Conservation (phyloP, 2,329 filamentous ascomycete genomes). For the Daldinia sp. region DNA sequence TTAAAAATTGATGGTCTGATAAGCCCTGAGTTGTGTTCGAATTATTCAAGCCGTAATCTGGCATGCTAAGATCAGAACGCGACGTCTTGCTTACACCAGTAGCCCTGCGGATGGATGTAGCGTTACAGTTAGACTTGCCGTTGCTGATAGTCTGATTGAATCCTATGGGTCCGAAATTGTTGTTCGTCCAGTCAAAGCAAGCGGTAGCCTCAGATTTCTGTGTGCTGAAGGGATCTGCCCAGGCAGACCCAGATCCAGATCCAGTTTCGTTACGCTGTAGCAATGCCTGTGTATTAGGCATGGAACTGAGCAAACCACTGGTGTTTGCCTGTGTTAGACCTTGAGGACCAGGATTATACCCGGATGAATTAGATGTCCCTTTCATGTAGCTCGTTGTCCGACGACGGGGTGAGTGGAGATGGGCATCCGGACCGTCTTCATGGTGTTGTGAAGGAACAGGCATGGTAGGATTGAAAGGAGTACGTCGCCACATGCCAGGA, state of each 20-base stretch:
- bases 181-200: slow-evolving; percentile 49
- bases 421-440: slow-evolving; percentile 65
- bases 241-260: slow-evolving; percentile 38
- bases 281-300: slow-evolving; percentile 49
- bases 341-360: slow-evolving; percentile 32
- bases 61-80: slow-evolving; percentile 58
- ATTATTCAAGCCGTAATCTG: slow-evolving; percentile 53
- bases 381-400: slow-evolving; percentile 46
- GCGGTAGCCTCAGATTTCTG: slow-evolving; percentile 46
- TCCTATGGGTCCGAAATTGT: slow-evolving; percentile 40
- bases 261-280: slow-evolving; percentile 44
- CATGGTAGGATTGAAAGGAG: slow-evolving; percentile 57
- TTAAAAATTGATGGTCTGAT: slow-evolving; percentile 47
- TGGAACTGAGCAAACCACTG: slow-evolving; percentile 44
- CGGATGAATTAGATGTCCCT: slow-evolving; percentile 33
- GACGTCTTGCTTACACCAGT: slow-evolving; percentile 48
- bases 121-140: slow-evolving; percentile 38
- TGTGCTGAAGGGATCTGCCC: slow-evolving; percentile 46
- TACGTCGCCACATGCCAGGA: slow-evolving; percentile 72
- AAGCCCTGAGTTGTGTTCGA: slow-evolving; percentile 40
- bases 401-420: slow-evolving; percentile 72
- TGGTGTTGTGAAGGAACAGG: slow-evolving; percentile 56
- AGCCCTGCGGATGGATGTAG: slow-evolving; percentile 36
- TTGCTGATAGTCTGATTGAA: slow-evolving; percentile 38
- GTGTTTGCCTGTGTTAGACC: slow-evolving; percentile 41